Evolutionary conservation across 345 rosid species (phyloP), one percentile per base, ranked within the genome.

Genomic region (Populus tremula): DNA sequence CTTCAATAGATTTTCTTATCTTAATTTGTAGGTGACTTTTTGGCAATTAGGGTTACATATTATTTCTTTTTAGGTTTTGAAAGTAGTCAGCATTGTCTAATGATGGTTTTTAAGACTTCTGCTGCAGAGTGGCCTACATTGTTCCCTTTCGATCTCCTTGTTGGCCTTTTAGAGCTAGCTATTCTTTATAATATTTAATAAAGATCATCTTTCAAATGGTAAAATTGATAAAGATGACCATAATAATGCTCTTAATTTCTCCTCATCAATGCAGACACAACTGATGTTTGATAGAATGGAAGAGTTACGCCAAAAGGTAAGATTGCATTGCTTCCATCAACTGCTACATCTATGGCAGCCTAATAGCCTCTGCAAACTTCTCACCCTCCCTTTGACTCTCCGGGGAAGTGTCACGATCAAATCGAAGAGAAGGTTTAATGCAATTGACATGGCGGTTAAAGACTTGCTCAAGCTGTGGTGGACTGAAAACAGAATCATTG

Each of bases 281-380:
- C 1, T 83, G 73, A 65, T 81, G 74, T 27, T 71, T 6, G 82
- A 77, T 31, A 80, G 75, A 11, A 6, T 81, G 76, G 86, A 86
- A 68, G 77, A 79, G 64, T 68, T 86, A 14, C 80, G 39, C 54
- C 36, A 80, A 70, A 75, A 41, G 85, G 87, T 84, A 73, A 62
- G 33, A 33, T 2, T 25, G 38, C 38, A 29, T 29, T 45, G 11
- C 68, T 31, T 31, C 20, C 20, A 49, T 5, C 8, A 17, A 17
- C 5, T 50, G 56, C 56, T 50, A 50, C 2, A 50, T 50, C n/a
- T 18, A 50, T 50, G 56, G 8, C 56, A 50, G 8, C 56, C 20
- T 50, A 50, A 50, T 50, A 18, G n/a, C 6, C 21, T 17, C 13
- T 39, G 43, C 43, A 8, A 8, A 39, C 10, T 39, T 39, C 10